Base-by-base conservation (phyloP, 1,284 basidiomycete genomes). In the Cryptococcus jaspeensis region DNA sequence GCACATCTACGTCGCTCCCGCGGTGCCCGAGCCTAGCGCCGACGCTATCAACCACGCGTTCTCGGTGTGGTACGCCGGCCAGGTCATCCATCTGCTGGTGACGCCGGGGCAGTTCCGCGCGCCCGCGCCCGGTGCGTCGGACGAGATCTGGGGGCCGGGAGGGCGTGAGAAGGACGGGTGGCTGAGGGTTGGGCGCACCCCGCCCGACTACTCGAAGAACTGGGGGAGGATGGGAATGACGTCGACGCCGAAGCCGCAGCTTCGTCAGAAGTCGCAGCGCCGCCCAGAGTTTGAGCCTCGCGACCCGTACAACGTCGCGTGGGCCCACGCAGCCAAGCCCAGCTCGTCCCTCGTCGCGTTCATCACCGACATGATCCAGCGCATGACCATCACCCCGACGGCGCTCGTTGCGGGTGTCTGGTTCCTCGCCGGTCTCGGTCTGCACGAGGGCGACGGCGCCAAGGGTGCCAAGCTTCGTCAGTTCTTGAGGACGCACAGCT, bases 351-450 rank as follows among this genome's bases (percentile, higher is more conserved):
- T 75, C 28, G 60, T 63, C 53, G 59, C 56, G 28, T 76, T 71
- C 52, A 60, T 72, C 44, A 53, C 65, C 48, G 66, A 71, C 25
- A 67, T 72, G 18, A 55, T 77, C 36, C 62, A 65, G 23, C 73
- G 74, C 32, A 92, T 90, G 23, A 80, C 90, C 41, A 80, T 92
- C 50, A 87, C 90, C 65, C 88, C 89, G 0, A 88, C 88, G 4
- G 88, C 86, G 23, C 83, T 92, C 52, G 81, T 91, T 63, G 79
- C 91, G 46, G 87, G 88, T 7, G 70, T 92, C 28, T 90, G 89
- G 89, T 92, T 89, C 72, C 88, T 92, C 58, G 83, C 84, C 32
- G 85, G 85, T 44, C 79, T 92, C 15, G 90, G 89, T 3, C 82
- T 90, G n/a, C 87, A 80, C 63, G 80, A 81, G 46, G 81, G 74